Base-by-base conservation (phyloP, 192 early-diverging fungal species). In the Dissophora ornata region DNA sequence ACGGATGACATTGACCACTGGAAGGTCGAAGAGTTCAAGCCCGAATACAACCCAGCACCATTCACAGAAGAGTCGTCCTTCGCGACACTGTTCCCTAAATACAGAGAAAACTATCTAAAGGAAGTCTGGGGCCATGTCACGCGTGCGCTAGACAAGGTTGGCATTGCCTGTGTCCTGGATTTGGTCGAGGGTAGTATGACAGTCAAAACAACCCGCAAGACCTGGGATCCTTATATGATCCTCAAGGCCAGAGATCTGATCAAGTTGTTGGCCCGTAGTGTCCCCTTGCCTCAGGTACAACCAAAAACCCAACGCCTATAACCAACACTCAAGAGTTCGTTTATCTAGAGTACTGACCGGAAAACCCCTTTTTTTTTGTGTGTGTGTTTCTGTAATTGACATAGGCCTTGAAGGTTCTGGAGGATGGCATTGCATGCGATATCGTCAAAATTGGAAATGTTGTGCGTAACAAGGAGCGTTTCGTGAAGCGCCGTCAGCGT, bases 401-500 rank as follows among this genome's bases (percentile, higher is more conserved):
- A 45, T 62, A 92, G 80, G 94, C 97, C 1, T 69, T 95, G 36
- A 94, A 93, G 75, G 86, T 99, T 51, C 79, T 99, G 68, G 90
- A 99, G n/a, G 97, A 99, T 80, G 91, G 89, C 15, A 81, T 92
- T 44, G 86, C 94, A 22, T 96, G 92, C 67, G 97, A 99, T 63
- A 95, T 99, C 60, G 92, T 99, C 74, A 98, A 98, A 84, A 96
- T 99, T 77, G 97, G 97, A 36, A 97, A 93, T 75, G 82, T 98
- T 80, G 84, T 97, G 41, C 82, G 90, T 22, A 99, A 96, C 81
- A 99, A 98, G 88, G 97, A 99, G 71, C 88, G 95, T 13, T 99
- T 98, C 80, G 94, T 98, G 11, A 99, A 98, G 77, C 89, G 97
- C 33, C 85, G 97, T 56, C 96, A 99, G 79, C 84, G 97, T 42